These are phyloP conservation scores for Brassica cretica DNA, from an alignment of 345 rosid genomes.

Conservation along the genomic window DNA sequence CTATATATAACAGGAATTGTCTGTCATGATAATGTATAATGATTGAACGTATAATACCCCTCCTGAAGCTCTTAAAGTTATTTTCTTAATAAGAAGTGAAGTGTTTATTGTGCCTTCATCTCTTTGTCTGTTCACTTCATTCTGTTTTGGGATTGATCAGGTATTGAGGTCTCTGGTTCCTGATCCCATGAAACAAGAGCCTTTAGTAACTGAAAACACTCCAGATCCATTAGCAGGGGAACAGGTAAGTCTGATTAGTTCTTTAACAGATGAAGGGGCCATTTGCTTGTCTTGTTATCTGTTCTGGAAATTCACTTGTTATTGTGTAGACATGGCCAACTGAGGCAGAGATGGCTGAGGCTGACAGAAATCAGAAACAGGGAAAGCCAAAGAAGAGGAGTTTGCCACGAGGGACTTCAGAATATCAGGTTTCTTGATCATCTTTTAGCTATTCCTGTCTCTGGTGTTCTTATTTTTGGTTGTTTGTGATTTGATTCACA, in stretches of 20 bases:
- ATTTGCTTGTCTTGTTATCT: conserved; percentile 19
- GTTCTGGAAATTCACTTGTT: conserved; percentile 11
- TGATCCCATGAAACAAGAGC: conserved; percentile 68
- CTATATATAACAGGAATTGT: not conserved
- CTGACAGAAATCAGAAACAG: conserved; percentile 49
- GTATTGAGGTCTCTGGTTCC: conserved; percentile 59
- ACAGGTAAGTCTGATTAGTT: conserved; percentile 55
- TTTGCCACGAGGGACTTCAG: conserved; percentile 92
- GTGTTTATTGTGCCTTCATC: conserved; percentile 3
- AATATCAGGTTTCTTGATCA: conserved; percentile 67
- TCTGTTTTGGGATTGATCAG: conserved; percentile 42
- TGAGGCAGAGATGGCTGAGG: conserved; percentile 84
- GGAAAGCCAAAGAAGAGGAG: conserved; percentile 57
- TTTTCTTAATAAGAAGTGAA: not conserved
- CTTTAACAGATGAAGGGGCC: not conserved
- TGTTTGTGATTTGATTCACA: conserved; percentile 37
- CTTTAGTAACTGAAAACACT: conserved; percentile 70
- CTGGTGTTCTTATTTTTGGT: not conserved
- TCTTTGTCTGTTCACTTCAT: not conserved
- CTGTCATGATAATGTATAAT: not conserved
- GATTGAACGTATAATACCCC: not conserved
- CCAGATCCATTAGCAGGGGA: conserved; percentile 94
- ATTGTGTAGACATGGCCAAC: conserved; percentile 91
- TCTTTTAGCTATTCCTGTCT: not conserved
- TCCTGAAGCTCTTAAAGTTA: not conserved